Conservation (phyloP, 441 rosid species). For the Geranium incanum region DNA sequence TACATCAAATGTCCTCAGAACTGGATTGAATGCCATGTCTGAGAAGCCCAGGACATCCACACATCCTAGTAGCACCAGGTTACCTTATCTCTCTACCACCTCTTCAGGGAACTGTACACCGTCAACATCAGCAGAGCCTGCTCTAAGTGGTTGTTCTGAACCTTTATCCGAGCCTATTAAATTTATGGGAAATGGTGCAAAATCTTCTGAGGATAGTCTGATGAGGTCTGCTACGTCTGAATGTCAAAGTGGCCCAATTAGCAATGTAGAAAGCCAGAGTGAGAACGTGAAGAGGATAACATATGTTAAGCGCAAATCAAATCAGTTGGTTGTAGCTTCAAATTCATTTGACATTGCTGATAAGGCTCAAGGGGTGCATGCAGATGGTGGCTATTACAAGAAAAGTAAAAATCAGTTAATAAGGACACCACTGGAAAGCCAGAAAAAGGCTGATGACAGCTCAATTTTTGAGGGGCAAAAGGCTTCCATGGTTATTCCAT, state of each 20-base stretch:
- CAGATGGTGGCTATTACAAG: constrained; percentile 75
- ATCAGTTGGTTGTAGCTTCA: constrained; percentile 78
- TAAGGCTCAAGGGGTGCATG: constrained; percentile 30
- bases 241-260: constrained; percentile 32
- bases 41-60: constrained; percentile 48
- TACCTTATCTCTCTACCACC: constrained; percentile 26
- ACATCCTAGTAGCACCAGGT: constrained; percentile 25
- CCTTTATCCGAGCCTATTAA: constrained; percentile 28
- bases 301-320: constrained; percentile 69
- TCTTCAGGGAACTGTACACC: constrained; percentile 31
- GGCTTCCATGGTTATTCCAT: constrained; percentile 32
- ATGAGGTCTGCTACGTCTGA: constrained; percentile 31
- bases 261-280: constrained; percentile 32
- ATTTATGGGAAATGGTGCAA: constrained; percentile 33
- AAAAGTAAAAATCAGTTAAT: constrained; percentile 77
- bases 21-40: constrained; percentile 29
- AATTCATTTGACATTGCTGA: constrained; percentile 28
- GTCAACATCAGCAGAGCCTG: constrained; percentile 38
- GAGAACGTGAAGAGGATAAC: constrained; percentile 42
- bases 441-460: constrained; percentile 32
- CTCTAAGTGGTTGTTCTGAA: constrained; percentile 32
- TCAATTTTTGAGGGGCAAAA: constrained; percentile 31
- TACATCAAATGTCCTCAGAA: constrained; percentile 21
- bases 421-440: constrained; percentile 49
- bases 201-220: constrained; percentile 34